Evolutionary conservation across 306 rosid species (phyloP).

Genomic region (Trifolium subterraneum): DNA sequence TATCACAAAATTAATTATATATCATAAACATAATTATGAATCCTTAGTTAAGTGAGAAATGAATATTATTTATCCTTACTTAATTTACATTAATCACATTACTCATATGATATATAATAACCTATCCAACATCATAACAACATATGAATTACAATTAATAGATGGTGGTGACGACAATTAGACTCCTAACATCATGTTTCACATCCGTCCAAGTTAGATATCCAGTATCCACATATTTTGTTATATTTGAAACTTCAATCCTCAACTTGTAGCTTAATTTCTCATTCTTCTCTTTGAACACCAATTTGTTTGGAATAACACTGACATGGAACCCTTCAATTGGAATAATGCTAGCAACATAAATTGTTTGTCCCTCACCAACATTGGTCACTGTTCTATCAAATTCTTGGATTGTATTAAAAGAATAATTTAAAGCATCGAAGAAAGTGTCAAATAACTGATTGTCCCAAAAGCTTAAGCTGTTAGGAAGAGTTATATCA

Average conservation of each 20-base stretch:
- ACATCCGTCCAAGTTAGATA: conserved; percentile 60
- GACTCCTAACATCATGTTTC: conserved; percentile 59
- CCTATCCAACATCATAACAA: neutral
- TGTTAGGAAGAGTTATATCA: too few relatives aligned
- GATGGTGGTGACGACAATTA: conserved; percentile 58
- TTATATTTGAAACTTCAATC: too few relatives aligned
- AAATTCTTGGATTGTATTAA: conserved; percentile 21
- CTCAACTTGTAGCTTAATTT: conserved; percentile 53
- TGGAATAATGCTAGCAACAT: conserved; percentile 48
- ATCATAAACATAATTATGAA: neutral
- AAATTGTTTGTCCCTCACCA: conserved; percentile 18
- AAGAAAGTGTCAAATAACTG: too few relatives aligned
- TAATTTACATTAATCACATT: conserved; percentile 26
- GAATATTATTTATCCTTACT: conserved; percentile 17
- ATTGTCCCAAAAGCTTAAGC: too few relatives aligned
- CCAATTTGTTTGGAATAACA: conserved; percentile 50
- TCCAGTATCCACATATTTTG: conserved; percentile 46
- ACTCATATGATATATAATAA: conserved; percentile 11
- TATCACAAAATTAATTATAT: too few relatives aligned
- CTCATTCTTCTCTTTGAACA: conserved; percentile 52
- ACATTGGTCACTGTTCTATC: too few relatives aligned
- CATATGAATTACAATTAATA: neutral
- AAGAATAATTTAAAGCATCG: too few relatives aligned
- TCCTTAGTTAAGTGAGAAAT: conserved; percentile 20
- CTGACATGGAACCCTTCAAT: conserved; percentile 48